Conservation (phyloP, 257 asterid species). For the Hygrophila difformis region DNA sequence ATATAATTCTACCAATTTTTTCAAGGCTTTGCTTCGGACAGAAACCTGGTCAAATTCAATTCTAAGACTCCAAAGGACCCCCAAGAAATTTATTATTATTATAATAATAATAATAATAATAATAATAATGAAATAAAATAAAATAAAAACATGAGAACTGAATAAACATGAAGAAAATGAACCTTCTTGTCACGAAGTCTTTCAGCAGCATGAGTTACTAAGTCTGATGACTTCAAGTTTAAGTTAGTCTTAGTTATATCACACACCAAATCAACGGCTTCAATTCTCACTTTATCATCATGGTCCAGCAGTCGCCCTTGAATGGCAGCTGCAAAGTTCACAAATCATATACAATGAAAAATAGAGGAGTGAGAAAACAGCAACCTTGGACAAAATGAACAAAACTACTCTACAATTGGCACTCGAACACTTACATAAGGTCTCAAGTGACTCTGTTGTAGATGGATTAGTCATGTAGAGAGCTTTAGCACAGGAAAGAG, state of each 20-base stretch:
- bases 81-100: too few relatives aligned
- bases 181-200: conserved; percentile 96
- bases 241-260: conserved; percentile 52
- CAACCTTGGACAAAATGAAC: conserved; percentile 3
- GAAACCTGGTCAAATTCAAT: conserved; percentile 32
- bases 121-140: too few relatives aligned
- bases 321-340: conserved; percentile 53
- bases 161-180: conserved; percentile 15
- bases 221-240: conserved; percentile 34
- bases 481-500: conserved; percentile 71
- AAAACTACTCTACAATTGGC: neutral
- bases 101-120: too few relatives aligned
- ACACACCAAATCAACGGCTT: conserved; percentile 62
- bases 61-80: too few relatives aligned
- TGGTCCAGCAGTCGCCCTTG: conserved; percentile 68
- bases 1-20: conserved; percentile 70
- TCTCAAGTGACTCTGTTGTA: conserved; percentile 48
- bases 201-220: conserved; percentile 52
- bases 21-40: conserved; percentile 67
- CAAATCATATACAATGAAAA: conserved; percentile 8
- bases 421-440: conserved; percentile 51
- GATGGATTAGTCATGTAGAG: conserved; percentile 40
- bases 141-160: conserved; percentile 10
- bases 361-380: conserved; percentile 4
- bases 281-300: conserved; percentile 76